Evolutionary conservation across 768 basidiomycete genomes (phyloP).

Genomic region (Lactarius vividus): DNA sequence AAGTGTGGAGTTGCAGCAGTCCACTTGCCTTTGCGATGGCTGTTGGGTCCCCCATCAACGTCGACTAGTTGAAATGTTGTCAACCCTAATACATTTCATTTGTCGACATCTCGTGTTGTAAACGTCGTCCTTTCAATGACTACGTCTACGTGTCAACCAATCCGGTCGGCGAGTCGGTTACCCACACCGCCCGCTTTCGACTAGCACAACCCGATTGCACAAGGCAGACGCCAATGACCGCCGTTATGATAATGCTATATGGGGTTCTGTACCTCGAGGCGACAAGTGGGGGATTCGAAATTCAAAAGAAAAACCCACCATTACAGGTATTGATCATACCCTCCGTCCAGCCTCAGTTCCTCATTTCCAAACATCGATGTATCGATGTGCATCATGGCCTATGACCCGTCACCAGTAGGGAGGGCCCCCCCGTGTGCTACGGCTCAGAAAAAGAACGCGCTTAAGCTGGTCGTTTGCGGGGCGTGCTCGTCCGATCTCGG

Average conservation of each 20-base stretch:
- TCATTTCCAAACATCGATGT: background rate
- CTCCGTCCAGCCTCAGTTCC: background rate
- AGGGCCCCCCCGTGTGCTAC: background rate
- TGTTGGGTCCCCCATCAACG: background rate
- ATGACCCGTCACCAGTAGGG: background rate
- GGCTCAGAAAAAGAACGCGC: background rate
- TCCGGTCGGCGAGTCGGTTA: background rate
- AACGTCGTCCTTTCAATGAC: background rate
- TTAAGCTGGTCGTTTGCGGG: background rate
- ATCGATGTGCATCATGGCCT: background rate
- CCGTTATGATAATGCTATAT: background rate
- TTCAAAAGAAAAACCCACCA: background rate
- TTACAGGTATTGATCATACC: background rate
- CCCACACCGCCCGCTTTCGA: background rate
- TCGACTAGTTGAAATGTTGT: conserved; percentile 19
- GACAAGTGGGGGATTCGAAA: background rate
- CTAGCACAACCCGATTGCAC: background rate
- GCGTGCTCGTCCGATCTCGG: too few species aligned
- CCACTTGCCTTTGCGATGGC: conserved; percentile 5
- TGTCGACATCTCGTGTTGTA: conserved; percentile 1
- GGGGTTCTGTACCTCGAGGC: background rate
- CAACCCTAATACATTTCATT: conserved; percentile 18
- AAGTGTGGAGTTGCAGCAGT: conserved; percentile 4
- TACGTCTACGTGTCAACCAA: background rate
- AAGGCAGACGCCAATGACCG: background rate